Percentiles rank a stretch among this genome's conserved stretches.
These are phyloP conservation scores for Suhomyces canberraensis DNA, from an alignment of 805 yeast species.

Conservation along the genomic window DNA sequence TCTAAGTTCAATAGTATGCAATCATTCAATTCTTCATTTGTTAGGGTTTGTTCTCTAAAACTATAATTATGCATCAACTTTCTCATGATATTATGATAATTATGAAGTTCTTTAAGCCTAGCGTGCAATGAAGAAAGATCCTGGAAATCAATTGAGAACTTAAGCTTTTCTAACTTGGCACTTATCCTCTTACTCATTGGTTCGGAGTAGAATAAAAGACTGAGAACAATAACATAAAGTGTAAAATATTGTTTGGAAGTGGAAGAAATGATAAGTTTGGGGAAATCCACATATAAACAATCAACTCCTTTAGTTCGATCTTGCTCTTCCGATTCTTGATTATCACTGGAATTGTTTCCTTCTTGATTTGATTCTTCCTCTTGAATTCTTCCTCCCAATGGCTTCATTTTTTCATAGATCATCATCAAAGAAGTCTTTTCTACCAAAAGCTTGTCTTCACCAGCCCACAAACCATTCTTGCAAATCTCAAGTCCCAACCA, in stretches of 20 bases:
- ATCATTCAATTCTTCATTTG: constrained; percentile 48
- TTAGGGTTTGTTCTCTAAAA: constrained; percentile 47
- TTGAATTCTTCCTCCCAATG: constrained; percentile 20
- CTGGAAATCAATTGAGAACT: constrained; percentile 67
- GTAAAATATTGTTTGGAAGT: constrained; percentile 74
- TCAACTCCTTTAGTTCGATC: constrained; percentile 2
- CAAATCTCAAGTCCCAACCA: constrained; percentile 78
- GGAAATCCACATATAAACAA: constrained; percentile 61
- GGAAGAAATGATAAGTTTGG: constrained; percentile 61
- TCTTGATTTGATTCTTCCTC: constrained; percentile 7
- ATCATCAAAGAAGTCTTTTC: constrained; percentile 62
- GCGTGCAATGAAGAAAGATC: constrained; percentile 50
- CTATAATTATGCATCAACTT: constrained; percentile 45
- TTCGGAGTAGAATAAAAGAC: constrained; percentile 68
- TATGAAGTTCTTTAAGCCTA: constrained; percentile 49
- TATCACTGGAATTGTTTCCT: neutral
- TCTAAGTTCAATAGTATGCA: constrained; percentile 34
- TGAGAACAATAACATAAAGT: constrained; percentile 57
- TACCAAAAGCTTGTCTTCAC: constrained; percentile 50
- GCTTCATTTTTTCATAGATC: constrained; percentile 47
- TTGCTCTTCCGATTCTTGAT: constrained; percentile 7
- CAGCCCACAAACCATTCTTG: constrained; percentile 38
- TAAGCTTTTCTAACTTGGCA: constrained; percentile 61
- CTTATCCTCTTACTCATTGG: constrained; percentile 59
- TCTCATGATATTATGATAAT: constrained; percentile 40